Base-by-base conservation (phyloP, 179 eudicot species). In the Gypsophila paniculata region DNA sequence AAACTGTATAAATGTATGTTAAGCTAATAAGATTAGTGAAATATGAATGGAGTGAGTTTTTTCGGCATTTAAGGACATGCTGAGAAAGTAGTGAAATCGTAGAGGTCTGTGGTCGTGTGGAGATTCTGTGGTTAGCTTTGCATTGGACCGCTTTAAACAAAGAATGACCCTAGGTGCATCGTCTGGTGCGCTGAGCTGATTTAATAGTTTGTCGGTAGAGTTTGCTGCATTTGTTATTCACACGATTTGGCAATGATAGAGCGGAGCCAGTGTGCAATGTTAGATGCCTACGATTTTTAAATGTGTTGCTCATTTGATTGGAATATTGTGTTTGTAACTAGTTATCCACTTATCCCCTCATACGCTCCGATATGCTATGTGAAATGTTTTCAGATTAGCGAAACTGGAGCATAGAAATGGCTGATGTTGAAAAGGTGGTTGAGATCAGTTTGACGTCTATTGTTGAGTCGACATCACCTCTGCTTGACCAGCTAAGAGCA, bases 401-500 rank as follows among this genome's bases (percentile, higher is more conserved):
- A 29, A 42, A 74, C n/a, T 55, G 53, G 72, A 39, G 54, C 34
- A 26, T 34, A 53, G 61, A 78, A 66, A 86, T 86, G 90, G 83
- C 74, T 80, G 86, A 79, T 69, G 21, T 61, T 1, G 83, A 77
- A 67, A 67, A 69, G 52, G 67, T 19, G 68, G 70, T 76, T 58
- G 81, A 78, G n/a, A 68, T 69, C 58, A 72, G 74, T 71, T 57
- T 74, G 61, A 54, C 81, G 8, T 57, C 86, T 60, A 72, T 73
- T 51, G 39, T 62, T 74, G 83, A 82, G 69, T 26, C 65, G 72
- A 52, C 77, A 10, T 68, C 85, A 59, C 74, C 82, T 69, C 77
- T 87, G 54, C 63, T 87, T 64, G 82, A 83, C 67, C 88, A 87
- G 77, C 85, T 89, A 51, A 79, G 82, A 22, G 69, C 82, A 71